Evolutionary conservation across 768 basidiomycete species (phyloP), one percentile per base, ranked within the genome.

Genomic region (Russula griseocarnosa): DNA sequence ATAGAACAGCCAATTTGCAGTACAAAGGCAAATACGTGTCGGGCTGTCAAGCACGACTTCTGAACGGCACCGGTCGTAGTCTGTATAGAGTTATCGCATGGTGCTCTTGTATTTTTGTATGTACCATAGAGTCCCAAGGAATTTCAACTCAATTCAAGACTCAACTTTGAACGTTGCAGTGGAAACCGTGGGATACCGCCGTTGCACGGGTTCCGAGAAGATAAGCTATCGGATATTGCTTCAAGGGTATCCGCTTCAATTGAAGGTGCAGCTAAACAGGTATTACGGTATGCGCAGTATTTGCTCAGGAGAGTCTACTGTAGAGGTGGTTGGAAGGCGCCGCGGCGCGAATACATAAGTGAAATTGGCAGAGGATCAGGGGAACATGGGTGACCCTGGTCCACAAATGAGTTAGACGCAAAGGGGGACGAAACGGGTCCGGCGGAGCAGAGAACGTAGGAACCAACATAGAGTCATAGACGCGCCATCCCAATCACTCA

Each of bases 111-210:
- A 28, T 51, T 20, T 18, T 24, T 38, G 9, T 36, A 13, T 36
- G 26, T 34, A 3, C 6, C 3, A 24, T 16, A 14, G 14, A 42
- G 11, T 42, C 9, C 14, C 16, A 24, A 20, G 24, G 11, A 34
- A 34, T 24, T 49, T 32, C 24, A 8, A 20, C 14, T 4, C 18
- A 13, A 26, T 3, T 4, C 18, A 20, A 9, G 24, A 20, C 13
- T 18, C 40, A 30, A 22, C 50, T 10, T 46, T 16, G 30, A 53
- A 26, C 60, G 59, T 53, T 14, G 60, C 30, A 60, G 51, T 60
- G 38, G 60, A 60, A 53, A 60, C 60, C 38, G 30, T 60, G 50
- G 40, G 52, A 53, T 22, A 28, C 24, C 30, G 22, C 22, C 30
- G 60, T 54, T 26, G 30, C 44, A 32, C 30, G 54, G 52, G 60